Conservation (phyloP, 2,329 filamentous ascomycete genomes). For the Alternaria atra region DNA sequence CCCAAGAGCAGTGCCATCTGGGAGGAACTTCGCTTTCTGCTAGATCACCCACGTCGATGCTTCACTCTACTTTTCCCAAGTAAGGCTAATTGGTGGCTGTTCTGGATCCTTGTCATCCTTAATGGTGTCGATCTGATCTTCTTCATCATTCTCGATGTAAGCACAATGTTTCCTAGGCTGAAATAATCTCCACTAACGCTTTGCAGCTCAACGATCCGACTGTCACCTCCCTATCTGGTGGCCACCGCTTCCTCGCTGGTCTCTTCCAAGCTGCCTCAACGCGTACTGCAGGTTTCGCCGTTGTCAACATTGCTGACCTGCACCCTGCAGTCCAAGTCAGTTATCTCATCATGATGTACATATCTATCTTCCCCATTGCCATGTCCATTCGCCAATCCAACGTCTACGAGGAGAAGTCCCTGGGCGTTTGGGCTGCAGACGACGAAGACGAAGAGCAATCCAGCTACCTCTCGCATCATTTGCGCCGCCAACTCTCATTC, state of each 20-base stretch:
- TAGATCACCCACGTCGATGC: constrained; percentile 94
- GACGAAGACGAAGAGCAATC: constrained; percentile 65
- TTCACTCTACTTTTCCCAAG: constrained; percentile 94
- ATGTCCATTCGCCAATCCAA: constrained; percentile 94
- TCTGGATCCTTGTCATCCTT: constrained; percentile 81
- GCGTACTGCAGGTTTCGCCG: constrained; percentile 87
- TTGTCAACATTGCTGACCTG: constrained; percentile 77
- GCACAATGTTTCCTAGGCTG: constrained; percentile 43
- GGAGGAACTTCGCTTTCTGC: constrained; percentile 88
- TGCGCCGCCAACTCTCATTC: constrained; percentile 92
- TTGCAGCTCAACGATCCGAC: constrained; percentile 73
- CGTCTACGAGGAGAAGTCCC: constrained; percentile 90
- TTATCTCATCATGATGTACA: constrained; percentile 99
- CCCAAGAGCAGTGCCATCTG: constrained; percentile 75
- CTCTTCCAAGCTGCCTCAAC: constrained; percentile 92
- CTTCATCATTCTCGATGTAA: constrained; percentile 89
- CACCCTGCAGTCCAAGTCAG: constrained; percentile 93
- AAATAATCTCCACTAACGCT: constrained; percentile 6
- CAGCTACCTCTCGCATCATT: constrained; percentile 89
- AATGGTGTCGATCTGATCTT: constrained; percentile 89
- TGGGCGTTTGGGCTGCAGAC: constrained; percentile 73
- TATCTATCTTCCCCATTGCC: constrained; percentile 94
- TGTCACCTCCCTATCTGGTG: constrained; percentile 73
- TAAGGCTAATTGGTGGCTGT: constrained; percentile 93
- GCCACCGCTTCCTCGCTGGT: constrained; percentile 82